phyloP scores from a whole-genome alignment of 1,139 yeast genomes.

The Candida sp. region DNA sequence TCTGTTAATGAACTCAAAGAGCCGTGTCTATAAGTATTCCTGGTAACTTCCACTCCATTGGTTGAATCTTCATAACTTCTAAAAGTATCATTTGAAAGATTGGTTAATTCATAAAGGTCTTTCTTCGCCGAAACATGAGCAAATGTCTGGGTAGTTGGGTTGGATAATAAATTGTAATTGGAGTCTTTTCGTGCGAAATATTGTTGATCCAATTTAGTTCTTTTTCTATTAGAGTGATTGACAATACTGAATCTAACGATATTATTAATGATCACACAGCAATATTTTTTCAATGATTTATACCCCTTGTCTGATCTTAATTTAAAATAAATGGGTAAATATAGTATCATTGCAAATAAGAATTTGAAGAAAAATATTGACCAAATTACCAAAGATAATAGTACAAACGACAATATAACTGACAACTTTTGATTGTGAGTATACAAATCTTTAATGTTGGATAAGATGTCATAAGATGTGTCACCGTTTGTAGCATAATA shows the following conservation, averaged over 20 bases:
- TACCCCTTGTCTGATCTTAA: slow-evolving; percentile 31
- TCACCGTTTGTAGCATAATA: slow-evolving; percentile 49
- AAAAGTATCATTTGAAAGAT: not conserved
- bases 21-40: not conserved
- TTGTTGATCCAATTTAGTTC: not conserved
- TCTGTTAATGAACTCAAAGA: not conserved
- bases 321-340: slow-evolving; percentile 53
- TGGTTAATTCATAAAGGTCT: not conserved
- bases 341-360: slow-evolving; percentile 51
- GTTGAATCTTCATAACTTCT: not conserved
- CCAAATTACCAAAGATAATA: slow-evolving; percentile 76
- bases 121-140: not conserved
- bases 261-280: slow-evolving; percentile 53
- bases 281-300: slow-evolving; percentile 51
- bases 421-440: slow-evolving; percentile 61
- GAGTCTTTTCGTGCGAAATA: not conserved
- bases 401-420: slow-evolving; percentile 69
- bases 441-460: slow-evolving; percentile 59
- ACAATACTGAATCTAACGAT: slow-evolving; percentile 33
- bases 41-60: not conserved
- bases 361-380: slow-evolving; percentile 62
- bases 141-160: not conserved
- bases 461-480: slow-evolving; percentile 40
- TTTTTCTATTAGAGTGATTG: not conserved
- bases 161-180: not conserved